These are phyloP conservation scores for Diaporthe humulicola DNA, from an alignment of 2,329 filamentous ascomycete species.

Conservation along the genomic window DNA sequence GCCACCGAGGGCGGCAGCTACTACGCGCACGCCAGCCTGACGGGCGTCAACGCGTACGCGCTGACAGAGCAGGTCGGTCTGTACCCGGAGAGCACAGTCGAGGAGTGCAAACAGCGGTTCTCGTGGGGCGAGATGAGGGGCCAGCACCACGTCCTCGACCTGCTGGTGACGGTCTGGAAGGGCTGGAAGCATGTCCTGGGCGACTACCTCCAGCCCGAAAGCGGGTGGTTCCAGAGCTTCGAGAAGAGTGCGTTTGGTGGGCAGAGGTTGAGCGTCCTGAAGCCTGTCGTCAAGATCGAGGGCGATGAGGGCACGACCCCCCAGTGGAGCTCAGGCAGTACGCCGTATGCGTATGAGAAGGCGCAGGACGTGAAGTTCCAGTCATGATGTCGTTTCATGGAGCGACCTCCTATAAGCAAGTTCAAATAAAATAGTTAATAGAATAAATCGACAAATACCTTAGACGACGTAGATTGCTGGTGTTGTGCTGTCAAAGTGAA, in stretches of 20 bases:
- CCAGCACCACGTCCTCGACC: slow-evolving; percentile 45
- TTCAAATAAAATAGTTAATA: neutral
- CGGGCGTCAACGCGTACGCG: slow-evolving; percentile 46
- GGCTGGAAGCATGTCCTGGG: slow-evolving; percentile 45
- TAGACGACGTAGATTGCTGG: no score
- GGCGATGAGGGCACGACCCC: slow-evolving; percentile 40
- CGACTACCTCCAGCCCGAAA: slow-evolving; percentile 42
- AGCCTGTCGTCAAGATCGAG: slow-evolving; percentile 44
- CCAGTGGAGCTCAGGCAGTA: slow-evolving; percentile 43
- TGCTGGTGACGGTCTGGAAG: slow-evolving; percentile 43
- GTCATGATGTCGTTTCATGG: neutral
- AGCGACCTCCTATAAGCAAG: neutral
- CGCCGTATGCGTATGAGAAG: slow-evolving; percentile 43
- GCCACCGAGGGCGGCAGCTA: slow-evolving; percentile 50
- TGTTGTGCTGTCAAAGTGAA: neutral
- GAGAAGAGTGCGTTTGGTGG: slow-evolving; percentile 44
- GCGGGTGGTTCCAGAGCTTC: slow-evolving; percentile 45
- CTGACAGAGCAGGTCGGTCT: slow-evolving; percentile 49
- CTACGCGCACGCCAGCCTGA: slow-evolving; percentile 48
- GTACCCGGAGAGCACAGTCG: slow-evolving; percentile 45
- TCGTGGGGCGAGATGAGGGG: slow-evolving; percentile 46
- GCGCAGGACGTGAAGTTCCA: slow-evolving; percentile 37
- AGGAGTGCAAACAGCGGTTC: slow-evolving; percentile 45
- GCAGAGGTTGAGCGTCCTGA: slow-evolving; percentile 43
- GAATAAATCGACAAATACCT: rapidly evolving